Percentiles rank a stretch among this genome's conserved stretches.
Conservation (phyloP, 768 basidiomycete species). For the Naganishia onofrii region DNA sequence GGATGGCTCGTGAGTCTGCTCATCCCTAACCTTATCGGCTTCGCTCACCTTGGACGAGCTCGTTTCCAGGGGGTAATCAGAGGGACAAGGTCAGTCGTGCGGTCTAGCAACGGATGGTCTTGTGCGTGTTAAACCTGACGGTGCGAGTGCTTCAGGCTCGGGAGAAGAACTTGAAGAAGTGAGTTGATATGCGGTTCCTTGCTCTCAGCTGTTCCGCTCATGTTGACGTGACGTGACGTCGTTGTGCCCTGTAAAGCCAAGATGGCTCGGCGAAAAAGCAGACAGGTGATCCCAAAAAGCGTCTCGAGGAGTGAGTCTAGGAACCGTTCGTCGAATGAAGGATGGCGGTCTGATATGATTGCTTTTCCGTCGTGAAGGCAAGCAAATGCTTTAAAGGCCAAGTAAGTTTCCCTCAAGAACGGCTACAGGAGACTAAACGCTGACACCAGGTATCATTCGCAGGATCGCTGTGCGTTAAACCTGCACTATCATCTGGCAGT, state of each 20-base stretch:
- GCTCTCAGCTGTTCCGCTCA: not conserved
- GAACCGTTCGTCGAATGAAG: not conserved
- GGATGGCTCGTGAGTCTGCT: constrained; percentile 15
- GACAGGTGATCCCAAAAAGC: constrained; percentile 30
- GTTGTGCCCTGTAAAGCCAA: not conserved
- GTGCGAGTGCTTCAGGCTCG: not conserved
- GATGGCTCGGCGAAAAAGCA: constrained; percentile 24
- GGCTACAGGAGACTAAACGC: not conserved
- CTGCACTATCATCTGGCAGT: not conserved
- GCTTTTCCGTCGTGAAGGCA: not conserved
- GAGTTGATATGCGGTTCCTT: not conserved
- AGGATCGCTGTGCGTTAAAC: constrained; percentile 25
- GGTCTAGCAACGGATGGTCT: not conserved
- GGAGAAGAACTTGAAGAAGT: constrained; percentile 23
- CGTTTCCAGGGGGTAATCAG: constrained; percentile 26
- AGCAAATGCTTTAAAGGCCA: constrained; percentile 31
- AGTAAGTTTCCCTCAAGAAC: constrained; percentile 11
- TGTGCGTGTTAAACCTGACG: not conserved
- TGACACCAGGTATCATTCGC: not conserved
- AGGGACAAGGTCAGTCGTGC: constrained; percentile 22
- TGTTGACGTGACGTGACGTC: not conserved
- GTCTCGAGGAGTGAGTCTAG: constrained; percentile 25
- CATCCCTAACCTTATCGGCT: not conserved
- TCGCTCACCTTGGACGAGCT: not conserved
- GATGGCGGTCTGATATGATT: not conserved